Base-by-base conservation (phyloP, 176 grass and related monocot species). In the Triticum dicoccoides region DNA sequence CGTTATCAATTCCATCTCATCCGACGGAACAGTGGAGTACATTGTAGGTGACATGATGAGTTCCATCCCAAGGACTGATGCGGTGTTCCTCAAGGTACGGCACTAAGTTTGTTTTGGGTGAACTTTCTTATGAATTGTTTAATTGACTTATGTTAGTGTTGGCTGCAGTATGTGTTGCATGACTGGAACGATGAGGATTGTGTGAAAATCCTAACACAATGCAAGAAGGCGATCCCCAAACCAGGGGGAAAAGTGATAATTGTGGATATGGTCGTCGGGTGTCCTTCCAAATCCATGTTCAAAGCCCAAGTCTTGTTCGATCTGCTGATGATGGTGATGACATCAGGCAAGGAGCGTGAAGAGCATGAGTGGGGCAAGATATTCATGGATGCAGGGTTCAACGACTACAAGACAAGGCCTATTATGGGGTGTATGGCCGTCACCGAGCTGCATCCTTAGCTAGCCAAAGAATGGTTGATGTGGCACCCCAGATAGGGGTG, bases 41-140 rank as follows among this genome's bases (percentile, higher is more conserved):
- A 69, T 92, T 34, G 83, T 8, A 27, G 91, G 91, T 33, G 58
- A 89, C 27, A 92, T 92, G 90, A 83, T 92, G 69, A 69, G 67
- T 2, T 65, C 37, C 0, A 86, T 87, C 45, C 91, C 91, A 15
- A 49, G 23, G 4, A 29, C 65, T 23, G 65, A 86, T 77, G 87
- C 74, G 6, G 78, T 89, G 18, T 9, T 89, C 13, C 56, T 87
- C 5, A 89, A 92, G 32, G 83, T 86, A 73, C 42, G 14, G 20
- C 2, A 56, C 2, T 56, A 56, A 56, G 52, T 56, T 20, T 56
- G 6, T 56, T 56, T 8, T 20, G 17, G 51, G 6, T 20, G 52
- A 56, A 56, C 20, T 56, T 20, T 56, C 5, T 18, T 7, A 56
- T 56, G 13, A 20, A 56, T 6, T 49, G 0, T 17, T 52, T 2